Base-by-base conservation (phyloP, 2,329 filamentous ascomycete species). In the Anisogramma anomala region DNA sequence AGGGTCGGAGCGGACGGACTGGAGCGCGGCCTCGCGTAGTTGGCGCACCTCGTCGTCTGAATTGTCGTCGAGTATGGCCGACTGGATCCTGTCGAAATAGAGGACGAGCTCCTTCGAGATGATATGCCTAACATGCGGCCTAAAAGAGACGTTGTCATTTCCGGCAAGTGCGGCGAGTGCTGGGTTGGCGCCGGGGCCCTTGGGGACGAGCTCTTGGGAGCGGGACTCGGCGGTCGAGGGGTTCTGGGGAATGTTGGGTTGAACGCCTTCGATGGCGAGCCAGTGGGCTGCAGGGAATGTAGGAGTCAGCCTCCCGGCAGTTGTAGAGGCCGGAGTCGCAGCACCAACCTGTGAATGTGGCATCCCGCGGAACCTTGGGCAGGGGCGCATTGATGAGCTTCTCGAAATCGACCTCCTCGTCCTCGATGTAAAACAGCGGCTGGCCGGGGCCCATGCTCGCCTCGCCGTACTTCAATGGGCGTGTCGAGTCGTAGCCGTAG, bases 391-490 rank as follows among this genome's bases (percentile, higher is more conserved):
- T 98, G 59, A 98, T 95, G 51, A 98, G 69, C 68, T 96, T 96
- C 67, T 98, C 91, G 57, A 98, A 96, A 62, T 98, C 91, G 41
- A 96, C 82, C 67, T 98, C 91, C 57, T 98, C 91, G 58, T 98
- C 91, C 57, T 98, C 91, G 27, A 98, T 83, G 59, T 98, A 98
- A 63, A 89, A 98, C 17, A 98, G 67, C 39, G 89, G 87, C 62
- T 98, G 91, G 8, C 89, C 88, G 11, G 88, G 87, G 0, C 91
- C 91, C 46, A 98, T 68, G 43, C 84, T 93, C 3, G 91, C 91
- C 62, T 98, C 91, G 38, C 91, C 91, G 56, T 93, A 98, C 41
- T 84, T 77, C 53, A 98, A 66, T 19, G 88, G 85, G 38, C 89
- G 72, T 31, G 85, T 91, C 25, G 87, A 88, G 57, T 96, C 89